These are phyloP conservation scores for Isoetes engelmannii DNA, from an alignment of 83 land plant genomes.

Conservation along the genomic window DNA sequence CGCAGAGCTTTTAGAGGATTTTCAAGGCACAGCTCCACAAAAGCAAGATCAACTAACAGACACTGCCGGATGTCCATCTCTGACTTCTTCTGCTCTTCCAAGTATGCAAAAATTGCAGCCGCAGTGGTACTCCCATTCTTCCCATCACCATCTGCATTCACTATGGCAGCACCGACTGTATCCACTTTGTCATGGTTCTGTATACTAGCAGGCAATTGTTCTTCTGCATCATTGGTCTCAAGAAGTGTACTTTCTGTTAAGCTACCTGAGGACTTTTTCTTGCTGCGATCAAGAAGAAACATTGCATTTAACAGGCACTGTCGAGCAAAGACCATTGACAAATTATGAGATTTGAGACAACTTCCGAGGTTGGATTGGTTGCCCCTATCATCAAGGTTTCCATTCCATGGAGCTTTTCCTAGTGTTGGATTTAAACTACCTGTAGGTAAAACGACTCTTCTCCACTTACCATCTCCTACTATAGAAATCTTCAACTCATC, in stretches of 20 bases:
- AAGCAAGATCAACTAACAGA: slow-evolving; percentile 68
- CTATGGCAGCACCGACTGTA: slow-evolving; percentile 19
- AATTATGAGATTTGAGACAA: slow-evolving; percentile 14
- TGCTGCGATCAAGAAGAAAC: slow-evolving; percentile 38
- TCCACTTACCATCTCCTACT: slow-evolving; percentile 81
- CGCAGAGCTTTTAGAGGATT: slow-evolving; percentile 76
- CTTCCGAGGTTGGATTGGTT: slow-evolving; percentile 18
- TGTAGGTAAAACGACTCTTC: slow-evolving; percentile 49
- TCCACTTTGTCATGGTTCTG: slow-evolving; percentile 14
- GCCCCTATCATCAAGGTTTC: slow-evolving; percentile 21
- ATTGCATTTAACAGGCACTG: slow-evolving; percentile 66
- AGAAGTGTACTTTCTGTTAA: background rate
- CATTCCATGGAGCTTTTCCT: slow-evolving; percentile 5
- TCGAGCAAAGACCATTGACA: slow-evolving; percentile 63
- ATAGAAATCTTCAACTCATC: slow-evolving; percentile 44
- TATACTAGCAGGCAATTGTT: slow-evolving; percentile 17
- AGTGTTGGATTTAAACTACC: slow-evolving; percentile 27
- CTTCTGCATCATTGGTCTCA: slow-evolving; percentile 22
- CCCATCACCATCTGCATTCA: slow-evolving; percentile 46
- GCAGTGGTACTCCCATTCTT: slow-evolving; percentile 41
- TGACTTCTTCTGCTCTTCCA: slow-evolving; percentile 49
- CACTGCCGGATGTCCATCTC: slow-evolving; percentile 55
- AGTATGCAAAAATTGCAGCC: slow-evolving; percentile 46
- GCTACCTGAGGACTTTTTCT: too few relatives aligned
- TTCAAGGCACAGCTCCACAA: slow-evolving; percentile 66